phyloP scores from a whole-genome alignment of 2,329 filamentous ascomycete species.

The Coniochaeta hoffmannii region DNA sequence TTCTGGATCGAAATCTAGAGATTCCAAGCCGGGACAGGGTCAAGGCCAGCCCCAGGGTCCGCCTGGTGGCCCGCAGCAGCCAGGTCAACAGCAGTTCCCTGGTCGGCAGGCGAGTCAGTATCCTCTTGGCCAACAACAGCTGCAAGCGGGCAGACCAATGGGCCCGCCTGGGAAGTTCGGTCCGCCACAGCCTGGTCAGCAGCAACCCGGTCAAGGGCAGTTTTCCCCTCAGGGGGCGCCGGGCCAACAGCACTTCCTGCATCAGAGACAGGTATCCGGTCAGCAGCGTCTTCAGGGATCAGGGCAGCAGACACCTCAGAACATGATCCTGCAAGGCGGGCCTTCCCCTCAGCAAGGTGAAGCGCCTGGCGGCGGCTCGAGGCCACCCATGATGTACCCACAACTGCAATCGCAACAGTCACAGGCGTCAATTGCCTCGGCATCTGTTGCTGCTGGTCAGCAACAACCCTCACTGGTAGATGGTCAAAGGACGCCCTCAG shows the following conservation, averaged over 20 bases:
- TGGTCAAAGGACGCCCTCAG: background rate
- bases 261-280: background rate
- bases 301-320: constrained; percentile 3
- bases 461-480: background rate
- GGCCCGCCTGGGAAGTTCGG: background rate
- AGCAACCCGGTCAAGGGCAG: background rate
- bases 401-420: background rate
- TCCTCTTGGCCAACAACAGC: constrained; percentile 2
- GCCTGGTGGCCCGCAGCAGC: background rate
- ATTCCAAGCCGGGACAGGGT: background rate
- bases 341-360: constrained; percentile 5
- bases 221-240: background rate
- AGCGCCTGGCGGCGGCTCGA: background rate
- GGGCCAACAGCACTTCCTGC: background rate
- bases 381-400: background rate
- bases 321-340: constrained; percentile 6
- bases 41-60: background rate
- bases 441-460: background rate
- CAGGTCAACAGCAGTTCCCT: background rate
- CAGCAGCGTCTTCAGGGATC: background rate
- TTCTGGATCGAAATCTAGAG: background rate
- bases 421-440: background rate
- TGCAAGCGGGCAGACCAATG: background rate
- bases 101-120: background rate
- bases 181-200: background rate